Evolutionary conservation across 768 basidiomycete species (phyloP).

Genomic region (Lentinula guzmanii): DNA sequence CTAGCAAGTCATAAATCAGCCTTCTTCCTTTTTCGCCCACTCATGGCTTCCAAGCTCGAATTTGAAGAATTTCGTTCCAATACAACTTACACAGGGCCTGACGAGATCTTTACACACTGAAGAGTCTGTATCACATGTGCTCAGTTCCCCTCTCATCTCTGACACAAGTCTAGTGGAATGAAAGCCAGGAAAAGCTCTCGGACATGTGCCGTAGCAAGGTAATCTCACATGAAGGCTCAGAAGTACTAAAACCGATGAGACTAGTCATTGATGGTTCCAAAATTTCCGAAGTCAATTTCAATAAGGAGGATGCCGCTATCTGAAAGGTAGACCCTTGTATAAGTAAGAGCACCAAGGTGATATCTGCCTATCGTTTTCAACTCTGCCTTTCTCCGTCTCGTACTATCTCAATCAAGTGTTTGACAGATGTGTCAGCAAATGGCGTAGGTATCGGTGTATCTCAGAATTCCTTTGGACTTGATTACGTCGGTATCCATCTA

Average conservation of each 20-base stretch:
- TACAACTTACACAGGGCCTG: not conserved
- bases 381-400: too few relatives aligned
- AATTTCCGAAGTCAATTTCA: not conserved
- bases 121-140: not conserved
- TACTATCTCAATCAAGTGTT: too few relatives aligned
- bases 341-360: not conserved
- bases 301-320: not conserved
- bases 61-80: too few relatives aligned
- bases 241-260: not conserved
- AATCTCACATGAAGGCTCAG: not conserved
- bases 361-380: too few relatives aligned
- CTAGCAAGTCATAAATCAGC: not conserved
- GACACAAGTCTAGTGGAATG: not conserved
- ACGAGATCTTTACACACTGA: not conserved
- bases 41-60: not conserved
- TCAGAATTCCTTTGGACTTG: not conserved
- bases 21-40: not conserved
- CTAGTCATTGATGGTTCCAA: not conserved
- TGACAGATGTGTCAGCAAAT: conserved; percentile 64
- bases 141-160: not conserved
- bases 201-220: not conserved
- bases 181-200: not conserved
- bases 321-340: not conserved
- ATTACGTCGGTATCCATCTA: not conserved
- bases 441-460: conserved; percentile 42